Conservation (phyloP, 257 asterid genomes). For the Jaltomata sinuosa region DNA sequence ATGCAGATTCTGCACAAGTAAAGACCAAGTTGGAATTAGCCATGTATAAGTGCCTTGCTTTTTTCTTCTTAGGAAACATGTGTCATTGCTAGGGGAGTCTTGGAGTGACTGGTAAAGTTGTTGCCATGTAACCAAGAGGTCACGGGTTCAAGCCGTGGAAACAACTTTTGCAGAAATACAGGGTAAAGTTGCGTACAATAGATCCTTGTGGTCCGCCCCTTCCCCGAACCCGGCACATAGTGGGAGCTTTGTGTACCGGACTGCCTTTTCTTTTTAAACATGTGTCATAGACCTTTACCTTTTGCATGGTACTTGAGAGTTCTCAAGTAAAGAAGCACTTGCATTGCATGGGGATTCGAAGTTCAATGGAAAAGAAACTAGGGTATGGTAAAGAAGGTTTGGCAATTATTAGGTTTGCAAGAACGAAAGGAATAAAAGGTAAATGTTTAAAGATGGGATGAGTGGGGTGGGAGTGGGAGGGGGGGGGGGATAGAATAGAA, state of each 20-base stretch:
- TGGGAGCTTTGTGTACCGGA: too few relatives aligned
- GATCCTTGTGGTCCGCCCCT: too few relatives aligned
- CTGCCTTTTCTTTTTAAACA: too few relatives aligned
- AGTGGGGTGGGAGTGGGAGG: conserved; percentile 4
- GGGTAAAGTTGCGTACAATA: too few relatives aligned
- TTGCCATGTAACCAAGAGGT: too few relatives aligned
- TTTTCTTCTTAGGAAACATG: not conserved
- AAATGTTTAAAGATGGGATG: conserved; percentile 38
- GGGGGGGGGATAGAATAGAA: conserved; percentile 28
- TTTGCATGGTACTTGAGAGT: conserved; percentile 28
- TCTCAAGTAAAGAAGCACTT: conserved; percentile 19
- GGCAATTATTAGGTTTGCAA: conserved; percentile 37
- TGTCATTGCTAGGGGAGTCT: too few relatives aligned
- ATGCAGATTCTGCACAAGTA: not conserved
- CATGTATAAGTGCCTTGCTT: not conserved
- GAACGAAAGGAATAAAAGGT: conserved; percentile 44
- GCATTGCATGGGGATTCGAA: conserved; percentile 54
- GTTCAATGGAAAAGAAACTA: conserved; percentile 33
- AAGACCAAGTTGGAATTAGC: not conserved
- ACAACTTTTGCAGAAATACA: too few relatives aligned
- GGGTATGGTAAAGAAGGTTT: conserved; percentile 47
- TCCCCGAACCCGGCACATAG: too few relatives aligned
- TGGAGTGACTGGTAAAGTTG: too few relatives aligned
- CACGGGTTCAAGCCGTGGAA: too few relatives aligned
- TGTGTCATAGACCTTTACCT: not conserved